Conservation (phyloP, 352 stramenopile genomes). For the Pythium apleroticum region DNA sequence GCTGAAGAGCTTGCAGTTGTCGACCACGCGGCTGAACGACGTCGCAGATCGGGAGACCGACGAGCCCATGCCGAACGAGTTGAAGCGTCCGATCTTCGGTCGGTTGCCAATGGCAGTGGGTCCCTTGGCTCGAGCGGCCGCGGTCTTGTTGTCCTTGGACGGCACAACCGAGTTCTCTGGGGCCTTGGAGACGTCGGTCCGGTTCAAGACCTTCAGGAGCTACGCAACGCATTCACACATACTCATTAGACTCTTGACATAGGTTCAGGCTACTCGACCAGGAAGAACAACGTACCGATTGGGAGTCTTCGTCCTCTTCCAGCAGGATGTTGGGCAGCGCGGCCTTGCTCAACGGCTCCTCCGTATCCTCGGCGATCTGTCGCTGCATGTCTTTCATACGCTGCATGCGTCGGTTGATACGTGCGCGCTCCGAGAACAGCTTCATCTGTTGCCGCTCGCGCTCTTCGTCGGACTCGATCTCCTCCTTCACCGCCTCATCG, state of each 20-base stretch:
- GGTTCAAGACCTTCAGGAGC: slow-evolving; percentile 61
- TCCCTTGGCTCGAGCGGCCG: slow-evolving; percentile 1
- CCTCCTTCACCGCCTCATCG: slow-evolving; percentile 51
- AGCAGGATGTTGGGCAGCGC: slow-evolving; percentile 57
- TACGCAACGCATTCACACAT: slow-evolving; percentile 24
- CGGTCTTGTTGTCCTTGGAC: neutral
- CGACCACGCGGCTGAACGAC: slow-evolving; percentile 67
- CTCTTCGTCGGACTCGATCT: slow-evolving; percentile 75
- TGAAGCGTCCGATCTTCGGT: slow-evolving; percentile 51
- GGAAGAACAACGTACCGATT: slow-evolving; percentile 54
- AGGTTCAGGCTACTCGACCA: too few relatives aligned
- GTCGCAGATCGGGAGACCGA: slow-evolving; percentile 40
- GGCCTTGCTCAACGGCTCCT: slow-evolving; percentile 32
- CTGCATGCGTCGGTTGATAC: slow-evolving; percentile 84
- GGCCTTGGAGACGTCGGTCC: slow-evolving; percentile 41
- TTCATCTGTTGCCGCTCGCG: slow-evolving; percentile 86
- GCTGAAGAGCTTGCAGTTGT: slow-evolving; percentile 75
- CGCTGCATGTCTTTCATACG: slow-evolving; percentile 83
- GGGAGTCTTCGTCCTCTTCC: slow-evolving; percentile 79
- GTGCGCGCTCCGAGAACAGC: slow-evolving; percentile 75
- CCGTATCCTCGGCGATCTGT: slow-evolving; percentile 47
- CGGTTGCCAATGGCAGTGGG: neutral
- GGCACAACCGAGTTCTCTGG: neutral
- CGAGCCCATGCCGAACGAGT: slow-evolving; percentile 53
- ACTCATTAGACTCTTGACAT: too few relatives aligned